phyloP scores from a whole-genome alignment of 129 eudicot genomes.

The Escallonia herrerae region DNA sequence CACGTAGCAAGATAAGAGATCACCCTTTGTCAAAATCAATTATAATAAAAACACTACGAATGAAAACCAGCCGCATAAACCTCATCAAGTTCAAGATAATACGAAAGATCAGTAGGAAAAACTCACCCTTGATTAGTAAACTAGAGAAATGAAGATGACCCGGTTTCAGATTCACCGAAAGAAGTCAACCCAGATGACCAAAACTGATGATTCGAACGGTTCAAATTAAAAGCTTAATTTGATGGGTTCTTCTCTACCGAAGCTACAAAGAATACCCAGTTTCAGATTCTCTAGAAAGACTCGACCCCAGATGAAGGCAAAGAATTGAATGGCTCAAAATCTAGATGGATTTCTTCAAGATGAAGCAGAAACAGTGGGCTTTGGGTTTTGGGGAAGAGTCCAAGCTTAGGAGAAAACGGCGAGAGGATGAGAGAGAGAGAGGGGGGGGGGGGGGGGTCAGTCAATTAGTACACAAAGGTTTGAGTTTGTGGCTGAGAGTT shows the following conservation, averaged over 20 bases:
- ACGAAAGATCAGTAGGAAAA: neutral
- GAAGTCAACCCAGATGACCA: neutral
- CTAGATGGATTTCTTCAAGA: neutral
- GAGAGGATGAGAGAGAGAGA: neutral
- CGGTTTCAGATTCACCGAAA: constrained; percentile 6
- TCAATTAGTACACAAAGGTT: neutral
- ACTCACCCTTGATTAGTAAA: neutral
- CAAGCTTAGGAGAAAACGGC: neutral
- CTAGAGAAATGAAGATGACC: neutral
- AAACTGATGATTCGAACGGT: neutral
- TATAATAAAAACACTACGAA: neutral
- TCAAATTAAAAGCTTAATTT: too few species aligned
- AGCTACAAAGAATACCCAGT: neutral
- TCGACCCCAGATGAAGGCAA: too few species aligned
- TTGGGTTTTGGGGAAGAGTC: neutral
- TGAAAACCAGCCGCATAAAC: neutral
- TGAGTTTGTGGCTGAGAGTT: constrained; percentile 14
- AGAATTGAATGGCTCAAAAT: neutral
- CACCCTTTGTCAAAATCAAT: neutral
- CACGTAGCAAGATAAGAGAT: neutral
- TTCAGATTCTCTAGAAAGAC: too few species aligned
- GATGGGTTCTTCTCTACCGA: neutral
- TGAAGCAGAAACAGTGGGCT: constrained; percentile 9
- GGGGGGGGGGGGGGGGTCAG: neutral
- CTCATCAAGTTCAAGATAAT: neutral